Evolutionary conservation across 306 rosid genomes (phyloP).

Genomic region (Notholithocarpus densiflorus): DNA sequence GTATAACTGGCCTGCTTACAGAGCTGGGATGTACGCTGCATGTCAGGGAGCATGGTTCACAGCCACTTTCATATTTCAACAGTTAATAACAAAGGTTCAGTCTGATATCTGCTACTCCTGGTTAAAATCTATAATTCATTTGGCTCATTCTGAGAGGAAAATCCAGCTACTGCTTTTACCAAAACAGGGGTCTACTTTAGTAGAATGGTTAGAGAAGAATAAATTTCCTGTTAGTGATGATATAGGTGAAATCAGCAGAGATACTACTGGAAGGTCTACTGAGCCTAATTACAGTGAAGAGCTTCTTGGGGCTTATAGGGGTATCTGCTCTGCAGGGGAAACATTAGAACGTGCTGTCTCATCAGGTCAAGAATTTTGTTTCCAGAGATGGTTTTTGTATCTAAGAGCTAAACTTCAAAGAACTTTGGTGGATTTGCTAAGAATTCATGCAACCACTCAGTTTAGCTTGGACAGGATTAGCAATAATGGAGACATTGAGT

Average conservation of each 20-base stretch:
- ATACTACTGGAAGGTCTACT: constrained; percentile 4
- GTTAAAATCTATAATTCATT: constrained; percentile 49
- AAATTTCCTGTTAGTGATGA: constrained; percentile 19
- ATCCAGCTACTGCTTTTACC: constrained; percentile 29
- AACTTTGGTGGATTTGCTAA: constrained; percentile 31
- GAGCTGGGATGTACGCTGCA: constrained; percentile 39
- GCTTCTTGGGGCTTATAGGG: constrained; percentile 39
- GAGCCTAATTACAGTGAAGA: constrained; percentile 19
- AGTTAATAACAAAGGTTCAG: constrained; percentile 30
- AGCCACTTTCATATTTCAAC: constrained; percentile 37
- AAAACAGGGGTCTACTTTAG: constrained; percentile 30
- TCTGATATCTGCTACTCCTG: constrained; percentile 39
- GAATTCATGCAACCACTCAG: constrained; percentile 24
- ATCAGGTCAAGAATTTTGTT: constrained; percentile 38
- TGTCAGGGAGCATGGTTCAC: constrained; percentile 55
- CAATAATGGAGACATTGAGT: constrained; percentile 7
- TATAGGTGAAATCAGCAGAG: constrained; percentile 22
- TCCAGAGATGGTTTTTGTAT: constrained; percentile 65
- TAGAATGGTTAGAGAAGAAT: constrained; percentile 29
- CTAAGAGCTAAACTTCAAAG: constrained; percentile 45
- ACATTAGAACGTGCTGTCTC: constrained; percentile 36
- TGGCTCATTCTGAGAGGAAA: constrained; percentile 44
- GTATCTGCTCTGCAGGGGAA: constrained; percentile 44
- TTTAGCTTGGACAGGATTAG: constrained; percentile 5
- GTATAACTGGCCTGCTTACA: constrained; percentile 50